Evolutionary conservation across 192 early-diverging fungal species (phyloP).

Genomic region (Linderina pennispora): DNA sequence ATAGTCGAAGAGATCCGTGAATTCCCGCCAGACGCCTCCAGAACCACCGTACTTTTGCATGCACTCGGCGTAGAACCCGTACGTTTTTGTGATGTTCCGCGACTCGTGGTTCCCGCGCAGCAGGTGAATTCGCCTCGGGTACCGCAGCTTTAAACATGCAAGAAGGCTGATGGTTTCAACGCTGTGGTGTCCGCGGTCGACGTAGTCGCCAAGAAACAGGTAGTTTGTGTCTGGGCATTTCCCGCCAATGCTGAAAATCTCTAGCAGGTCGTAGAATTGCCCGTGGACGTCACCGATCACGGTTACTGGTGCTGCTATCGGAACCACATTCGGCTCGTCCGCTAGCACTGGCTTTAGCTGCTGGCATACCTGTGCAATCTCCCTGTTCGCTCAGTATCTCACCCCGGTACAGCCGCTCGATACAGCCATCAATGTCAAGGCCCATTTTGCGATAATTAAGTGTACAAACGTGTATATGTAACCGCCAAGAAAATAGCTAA

Average conservation of each 20-base stretch:
- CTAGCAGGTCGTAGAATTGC: conserved; percentile 92
- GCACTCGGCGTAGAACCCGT: conserved; percentile 93
- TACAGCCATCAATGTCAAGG: conserved; percentile 78
- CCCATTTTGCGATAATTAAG: conserved; percentile 28
- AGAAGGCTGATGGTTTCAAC: conserved; percentile 91
- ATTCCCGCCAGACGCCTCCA: conserved; percentile 81
- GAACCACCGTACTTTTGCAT: conserved; percentile 76
- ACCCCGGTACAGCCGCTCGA: conserved; percentile 65
- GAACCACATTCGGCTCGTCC: conserved; percentile 79
- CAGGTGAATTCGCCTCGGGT: conserved; percentile 81
- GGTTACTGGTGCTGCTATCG: conserved; percentile 79
- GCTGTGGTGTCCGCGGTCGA: conserved; percentile 98
- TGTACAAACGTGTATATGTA: neutral
- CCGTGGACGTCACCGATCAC: conserved; percentile 92
- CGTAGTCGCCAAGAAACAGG: conserved; percentile 99
- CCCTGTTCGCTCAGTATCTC: conserved; percentile 67
- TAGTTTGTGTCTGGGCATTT: conserved; percentile 89
- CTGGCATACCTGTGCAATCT: conserved; percentile 76
- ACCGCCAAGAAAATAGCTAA: no score
- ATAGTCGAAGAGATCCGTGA: conserved; percentile 93
- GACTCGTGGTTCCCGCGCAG: conserved; percentile 95
- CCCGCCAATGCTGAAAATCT: conserved; percentile 93
- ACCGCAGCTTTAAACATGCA: conserved; percentile 81
- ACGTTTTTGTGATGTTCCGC: conserved; percentile 86
- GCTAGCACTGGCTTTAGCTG: conserved; percentile 73